Evolutionary conservation across 495 filamentous ascomycete species (phyloP).

Genomic region (Chaetomium fimeti): DNA sequence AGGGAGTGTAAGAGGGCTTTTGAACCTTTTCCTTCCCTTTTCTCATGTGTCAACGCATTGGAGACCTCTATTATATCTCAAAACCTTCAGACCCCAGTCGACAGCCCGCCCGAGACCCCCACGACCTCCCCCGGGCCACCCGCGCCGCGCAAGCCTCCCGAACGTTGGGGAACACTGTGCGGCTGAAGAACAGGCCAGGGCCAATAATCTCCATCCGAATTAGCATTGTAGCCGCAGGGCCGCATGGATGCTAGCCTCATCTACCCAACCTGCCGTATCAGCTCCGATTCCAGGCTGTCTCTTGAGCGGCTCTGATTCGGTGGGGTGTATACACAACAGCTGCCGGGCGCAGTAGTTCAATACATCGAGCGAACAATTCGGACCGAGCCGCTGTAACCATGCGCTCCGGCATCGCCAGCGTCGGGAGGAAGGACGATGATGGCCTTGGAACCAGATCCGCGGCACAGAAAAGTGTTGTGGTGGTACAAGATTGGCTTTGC

Average conservation of each 20-base stretch:
- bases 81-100: background rate
- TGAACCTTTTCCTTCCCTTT: no score
- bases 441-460: background rate
- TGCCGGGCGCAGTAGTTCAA: background rate
- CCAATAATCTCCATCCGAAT: background rate
- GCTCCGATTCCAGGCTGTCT: background rate
- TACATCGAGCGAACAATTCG: constrained; percentile 1
- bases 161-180: constrained; percentile 4
- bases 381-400: constrained; percentile 14
- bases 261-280: background rate
- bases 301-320: constrained; percentile 13
- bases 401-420: background rate
- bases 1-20: no score
- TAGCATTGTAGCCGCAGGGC: background rate
- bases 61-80: background rate
- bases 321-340: constrained; percentile 7
- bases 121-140: background rate
- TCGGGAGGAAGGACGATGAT: background rate
- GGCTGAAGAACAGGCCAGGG: background rate
- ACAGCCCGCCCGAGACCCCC: background rate
- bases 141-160: background rate
- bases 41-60: no score
- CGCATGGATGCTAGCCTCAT: constrained; percentile 8
- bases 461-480: background rate
- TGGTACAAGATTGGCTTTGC: background rate